A percentile compares a stretch with the other conserved stretches of the same genome.
Evolutionary conservation across 2,329 filamentous ascomycete species (phyloP).

Genomic region (Pseudocercospora fuligena): DNA sequence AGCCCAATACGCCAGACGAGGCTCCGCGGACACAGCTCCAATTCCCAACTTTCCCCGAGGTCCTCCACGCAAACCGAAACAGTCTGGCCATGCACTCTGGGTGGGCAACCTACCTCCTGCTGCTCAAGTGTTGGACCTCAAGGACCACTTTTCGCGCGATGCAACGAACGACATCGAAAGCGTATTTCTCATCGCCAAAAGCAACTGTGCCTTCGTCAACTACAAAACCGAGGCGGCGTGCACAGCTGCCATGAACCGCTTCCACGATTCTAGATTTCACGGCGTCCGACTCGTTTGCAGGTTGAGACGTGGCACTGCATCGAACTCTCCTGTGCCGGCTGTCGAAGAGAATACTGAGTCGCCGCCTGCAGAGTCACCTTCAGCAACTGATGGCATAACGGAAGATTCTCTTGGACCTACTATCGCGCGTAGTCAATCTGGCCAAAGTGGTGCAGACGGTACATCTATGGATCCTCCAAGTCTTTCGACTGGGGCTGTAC

Average conservation of each 20-base stretch:
- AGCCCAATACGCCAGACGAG: constrained; percentile 31
- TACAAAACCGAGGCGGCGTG: constrained; percentile 83
- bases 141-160: constrained; percentile 85
- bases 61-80: constrained; percentile 69
- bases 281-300: constrained; percentile 85
- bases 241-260: constrained; percentile 74
- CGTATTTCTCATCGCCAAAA: constrained; percentile 92
- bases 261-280: constrained; percentile 90
- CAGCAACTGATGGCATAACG: constrained; percentile 3
- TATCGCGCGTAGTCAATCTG: constrained; percentile 30
- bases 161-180: constrained; percentile 79
- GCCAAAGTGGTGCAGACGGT: constrained; percentile 5
- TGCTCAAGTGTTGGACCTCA: constrained; percentile 80
- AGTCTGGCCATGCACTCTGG: constrained; percentile 88
- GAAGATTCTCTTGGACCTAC: constrained; percentile 27
- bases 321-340: constrained; percentile 22
- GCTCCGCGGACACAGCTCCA: constrained; percentile 32
- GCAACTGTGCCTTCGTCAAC: constrained; percentile 96
- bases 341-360: constrained; percentile 26
- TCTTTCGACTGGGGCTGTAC: constrained; percentile 14
- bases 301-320: constrained; percentile 60
- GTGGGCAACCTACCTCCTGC: constrained; percentile 90
- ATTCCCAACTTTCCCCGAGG: constrained; percentile 56
- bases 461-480: not conserved
- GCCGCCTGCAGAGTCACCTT: constrained; percentile 18